Evolutionary conservation across 352 stramenopile species (phyloP).

Genomic region (Stramenopiles sp.): DNA sequence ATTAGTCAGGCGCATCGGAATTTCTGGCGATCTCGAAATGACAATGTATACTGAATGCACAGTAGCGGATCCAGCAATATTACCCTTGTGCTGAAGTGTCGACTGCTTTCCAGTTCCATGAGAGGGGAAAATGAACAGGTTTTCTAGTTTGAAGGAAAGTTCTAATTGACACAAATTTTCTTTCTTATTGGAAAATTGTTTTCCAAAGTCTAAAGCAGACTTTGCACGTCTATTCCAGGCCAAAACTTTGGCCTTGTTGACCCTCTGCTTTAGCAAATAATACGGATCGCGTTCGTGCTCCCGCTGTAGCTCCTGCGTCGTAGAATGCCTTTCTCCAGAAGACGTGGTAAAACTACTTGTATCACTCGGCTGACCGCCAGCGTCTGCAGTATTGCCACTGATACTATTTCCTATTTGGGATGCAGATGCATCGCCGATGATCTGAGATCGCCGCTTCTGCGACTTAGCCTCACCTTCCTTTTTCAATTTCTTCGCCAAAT

Average conservation of each 20-base stretch:
- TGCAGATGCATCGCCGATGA: no score
- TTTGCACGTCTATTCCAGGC: not conserved
- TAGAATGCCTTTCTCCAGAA: no score
- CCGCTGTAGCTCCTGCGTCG: not conserved
- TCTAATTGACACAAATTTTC: not conserved
- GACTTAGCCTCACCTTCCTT: not conserved
- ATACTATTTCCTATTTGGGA: no score
- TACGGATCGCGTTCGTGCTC: not conserved
- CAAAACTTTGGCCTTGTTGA: not conserved
- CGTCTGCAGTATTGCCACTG: no score
- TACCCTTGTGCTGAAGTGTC: not conserved
- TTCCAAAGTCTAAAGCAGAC: not conserved
- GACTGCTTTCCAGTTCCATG: not conserved
- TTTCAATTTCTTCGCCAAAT: not conserved
- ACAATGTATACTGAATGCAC: slow-evolving; percentile 7
- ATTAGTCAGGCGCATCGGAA: not conserved
- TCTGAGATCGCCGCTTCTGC: not conserved
- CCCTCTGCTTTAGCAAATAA: not conserved
- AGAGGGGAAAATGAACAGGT: not conserved
- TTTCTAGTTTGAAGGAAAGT: slow-evolving; percentile 11
- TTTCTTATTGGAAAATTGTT: slow-evolving; percentile 1
- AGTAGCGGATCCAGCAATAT: not conserved
- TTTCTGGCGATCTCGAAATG: not conserved
- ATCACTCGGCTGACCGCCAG: not conserved
- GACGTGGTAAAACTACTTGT: not conserved